Evolutionary conservation across 495 filamentous ascomycete genomes (phyloP).

Genomic region (Penicillium silybi): DNA sequence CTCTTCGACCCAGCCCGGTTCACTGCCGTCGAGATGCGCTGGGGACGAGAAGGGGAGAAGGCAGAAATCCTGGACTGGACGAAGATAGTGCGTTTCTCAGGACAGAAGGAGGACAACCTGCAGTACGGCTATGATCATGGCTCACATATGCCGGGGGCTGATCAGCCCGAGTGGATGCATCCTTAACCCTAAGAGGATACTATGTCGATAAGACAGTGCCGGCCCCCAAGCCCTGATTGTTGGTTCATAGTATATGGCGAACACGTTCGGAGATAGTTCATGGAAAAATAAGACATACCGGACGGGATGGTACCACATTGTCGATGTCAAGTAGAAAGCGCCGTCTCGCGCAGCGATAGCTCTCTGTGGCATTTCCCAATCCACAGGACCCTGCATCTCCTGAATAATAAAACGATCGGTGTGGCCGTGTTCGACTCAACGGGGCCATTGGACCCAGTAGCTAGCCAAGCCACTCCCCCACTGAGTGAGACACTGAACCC

Average conservation of each 20-base stretch:
- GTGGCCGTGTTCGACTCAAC: background rate
- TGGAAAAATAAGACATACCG: background rate
- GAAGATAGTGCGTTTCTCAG: background rate
- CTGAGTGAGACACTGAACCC: background rate
- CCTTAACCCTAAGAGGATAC: background rate
- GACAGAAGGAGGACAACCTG: background rate
- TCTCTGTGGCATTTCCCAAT: background rate
- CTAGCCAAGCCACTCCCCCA: background rate
- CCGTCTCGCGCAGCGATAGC: background rate
- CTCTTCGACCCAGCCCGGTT: background rate
- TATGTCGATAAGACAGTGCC: background rate
- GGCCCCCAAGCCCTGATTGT: background rate
- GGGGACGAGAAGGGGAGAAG: background rate
- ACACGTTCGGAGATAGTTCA: background rate
- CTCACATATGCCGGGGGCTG: background rate
- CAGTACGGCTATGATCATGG: background rate
- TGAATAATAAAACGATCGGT: too few species aligned
- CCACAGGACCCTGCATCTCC: background rate
- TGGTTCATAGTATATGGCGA: background rate
- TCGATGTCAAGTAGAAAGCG: background rate
- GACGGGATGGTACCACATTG: background rate
- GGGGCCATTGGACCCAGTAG: too few species aligned
- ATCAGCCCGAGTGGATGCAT: background rate
- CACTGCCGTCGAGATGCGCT: background rate
- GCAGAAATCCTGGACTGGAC: background rate